Percentiles rank a stretch among this genome's conserved stretches.
These are phyloP conservation scores for Trichoderma sp. DNA, from an alignment of 2,329 filamentous ascomycete species.

Conservation along the genomic window DNA sequence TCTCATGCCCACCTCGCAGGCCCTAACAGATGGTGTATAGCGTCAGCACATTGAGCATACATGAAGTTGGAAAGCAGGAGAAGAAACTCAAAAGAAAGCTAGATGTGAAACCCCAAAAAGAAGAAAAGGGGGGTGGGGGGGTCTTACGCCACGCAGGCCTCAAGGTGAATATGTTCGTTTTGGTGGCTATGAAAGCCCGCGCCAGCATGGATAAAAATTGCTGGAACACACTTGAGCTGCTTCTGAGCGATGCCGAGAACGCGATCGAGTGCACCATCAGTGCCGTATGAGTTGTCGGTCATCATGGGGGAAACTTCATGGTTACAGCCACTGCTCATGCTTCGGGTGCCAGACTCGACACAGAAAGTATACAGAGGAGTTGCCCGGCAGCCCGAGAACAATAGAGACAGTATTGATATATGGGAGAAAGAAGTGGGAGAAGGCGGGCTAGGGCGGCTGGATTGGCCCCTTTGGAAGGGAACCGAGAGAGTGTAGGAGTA, in stretches of 20 bases:
- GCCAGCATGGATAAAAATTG: slow-evolving; percentile 93
- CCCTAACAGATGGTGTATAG: slow-evolving; percentile 47
- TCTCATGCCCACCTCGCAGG: slow-evolving; percentile 78
- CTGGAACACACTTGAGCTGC: slow-evolving; percentile 47
- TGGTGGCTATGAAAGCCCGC: slow-evolving; percentile 87
- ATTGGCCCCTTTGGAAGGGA: not conserved
- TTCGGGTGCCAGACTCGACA: slow-evolving; percentile 19
- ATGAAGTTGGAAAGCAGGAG: not conserved
- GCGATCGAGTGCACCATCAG: slow-evolving; percentile 43
- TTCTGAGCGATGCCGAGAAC: slow-evolving; percentile 36
- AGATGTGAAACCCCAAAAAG: not conserved
- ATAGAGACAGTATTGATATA: not conserved
- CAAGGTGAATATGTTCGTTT: slow-evolving; percentile 81
- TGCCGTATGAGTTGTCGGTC: slow-evolving; percentile 43
- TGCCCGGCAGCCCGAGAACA: not conserved
- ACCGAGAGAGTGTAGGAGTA: slow-evolving; percentile 1
- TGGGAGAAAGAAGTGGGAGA: not conserved
- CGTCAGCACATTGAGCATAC: not conserved
- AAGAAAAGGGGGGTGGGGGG: slow-evolving; percentile 33
- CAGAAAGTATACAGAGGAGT: not conserved
- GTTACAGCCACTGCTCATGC: slow-evolving; percentile 31
- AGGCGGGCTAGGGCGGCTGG: not conserved
- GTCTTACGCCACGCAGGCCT: slow-evolving; percentile 81
- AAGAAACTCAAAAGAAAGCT: not conserved
- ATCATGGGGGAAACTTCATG: slow-evolving; percentile 41